phyloP scores from a whole-genome alignment of 352 stramenopile species.

The Phytopythium helicoides region DNA sequence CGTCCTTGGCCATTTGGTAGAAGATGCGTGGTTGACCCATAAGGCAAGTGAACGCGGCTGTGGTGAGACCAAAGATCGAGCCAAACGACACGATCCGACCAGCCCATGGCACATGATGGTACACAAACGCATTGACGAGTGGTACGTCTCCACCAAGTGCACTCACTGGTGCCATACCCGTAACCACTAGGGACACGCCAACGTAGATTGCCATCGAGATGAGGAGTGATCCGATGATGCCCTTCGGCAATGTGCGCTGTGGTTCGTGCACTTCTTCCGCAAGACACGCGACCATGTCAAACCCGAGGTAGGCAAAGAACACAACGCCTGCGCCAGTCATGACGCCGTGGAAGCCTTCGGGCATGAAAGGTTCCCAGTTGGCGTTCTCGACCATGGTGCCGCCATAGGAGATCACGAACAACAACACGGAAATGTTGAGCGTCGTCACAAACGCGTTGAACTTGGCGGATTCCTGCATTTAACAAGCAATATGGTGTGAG shows the following conservation, averaged over 20 bases:
- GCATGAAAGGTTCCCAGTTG: constrained; percentile 87
- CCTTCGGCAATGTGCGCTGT: constrained; percentile 88
- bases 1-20: constrained; percentile 90
- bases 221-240: constrained; percentile 89
- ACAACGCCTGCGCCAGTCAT: constrained; percentile 88
- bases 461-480: constrained; percentile 84
- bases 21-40: constrained; percentile 93
- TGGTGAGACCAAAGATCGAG: constrained; percentile 92
- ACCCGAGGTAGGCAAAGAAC: constrained; percentile 92
- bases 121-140: constrained; percentile 83
- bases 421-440: constrained; percentile 88
- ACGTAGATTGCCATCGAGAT: constrained; percentile 93
- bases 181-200: constrained; percentile 86
- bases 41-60: constrained; percentile 88
- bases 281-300: constrained; percentile 93
- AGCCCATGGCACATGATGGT: constrained; percentile 69
- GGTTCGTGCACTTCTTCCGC: constrained; percentile 90
- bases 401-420: constrained; percentile 88
- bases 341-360: constrained; percentile 82
- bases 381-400: constrained; percentile 64
- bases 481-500: no score
- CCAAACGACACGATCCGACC: constrained; percentile 87
- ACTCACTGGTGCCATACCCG: constrained; percentile 78
- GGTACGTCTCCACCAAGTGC: constrained; percentile 73
- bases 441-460: constrained; percentile 90